A percentile compares a stretch with the other conserved stretches of the same genome.
Evolutionary conservation across 2,329 filamentous ascomycete genomes (phyloP).

Genomic region (Scopulariopsis brevicaulis): DNA sequence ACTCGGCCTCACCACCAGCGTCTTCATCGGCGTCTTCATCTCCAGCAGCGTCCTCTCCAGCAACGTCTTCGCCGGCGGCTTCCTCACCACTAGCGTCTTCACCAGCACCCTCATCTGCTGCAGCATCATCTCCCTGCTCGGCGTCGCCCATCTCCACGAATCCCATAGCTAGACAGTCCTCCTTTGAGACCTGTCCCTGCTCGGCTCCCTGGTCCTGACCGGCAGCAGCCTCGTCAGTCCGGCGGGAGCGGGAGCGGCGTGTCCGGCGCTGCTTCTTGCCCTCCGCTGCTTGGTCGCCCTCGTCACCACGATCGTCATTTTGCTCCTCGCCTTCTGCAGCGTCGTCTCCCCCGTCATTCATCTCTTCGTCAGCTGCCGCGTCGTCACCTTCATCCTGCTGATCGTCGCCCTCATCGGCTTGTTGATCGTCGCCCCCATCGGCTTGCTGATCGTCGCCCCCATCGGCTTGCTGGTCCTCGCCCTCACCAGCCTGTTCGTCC

Average conservation of each 20-base stretch:
- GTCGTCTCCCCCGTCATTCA: not conserved
- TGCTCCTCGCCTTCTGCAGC: not conserved
- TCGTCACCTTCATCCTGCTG: not conserved
- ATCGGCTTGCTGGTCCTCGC: not conserved
- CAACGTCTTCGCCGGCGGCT: not conserved
- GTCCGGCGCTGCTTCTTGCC: too few relatives aligned
- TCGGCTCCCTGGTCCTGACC: not conserved
- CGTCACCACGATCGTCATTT: not conserved
- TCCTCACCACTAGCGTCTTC: not conserved
- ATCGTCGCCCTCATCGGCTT: not conserved
- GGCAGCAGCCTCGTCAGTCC: too few relatives aligned
- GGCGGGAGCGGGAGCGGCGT: too few relatives aligned
- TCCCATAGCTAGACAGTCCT: not conserved
- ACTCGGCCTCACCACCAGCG: not conserved
- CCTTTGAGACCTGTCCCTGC: not conserved
- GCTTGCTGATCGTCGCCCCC: not conserved
- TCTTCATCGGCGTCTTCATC: not conserved
- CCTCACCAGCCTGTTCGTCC: not conserved
- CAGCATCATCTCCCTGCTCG: not conserved
- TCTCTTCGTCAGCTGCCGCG: not conserved
- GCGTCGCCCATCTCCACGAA: not conserved
- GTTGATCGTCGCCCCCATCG: not conserved
- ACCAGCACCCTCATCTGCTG: not conserved
- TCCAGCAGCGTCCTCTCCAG: not conserved
- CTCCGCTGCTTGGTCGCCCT: too few relatives aligned